phyloP scores from a whole-genome alignment of 208 protist species.

The Leishmania turanica region DNA sequence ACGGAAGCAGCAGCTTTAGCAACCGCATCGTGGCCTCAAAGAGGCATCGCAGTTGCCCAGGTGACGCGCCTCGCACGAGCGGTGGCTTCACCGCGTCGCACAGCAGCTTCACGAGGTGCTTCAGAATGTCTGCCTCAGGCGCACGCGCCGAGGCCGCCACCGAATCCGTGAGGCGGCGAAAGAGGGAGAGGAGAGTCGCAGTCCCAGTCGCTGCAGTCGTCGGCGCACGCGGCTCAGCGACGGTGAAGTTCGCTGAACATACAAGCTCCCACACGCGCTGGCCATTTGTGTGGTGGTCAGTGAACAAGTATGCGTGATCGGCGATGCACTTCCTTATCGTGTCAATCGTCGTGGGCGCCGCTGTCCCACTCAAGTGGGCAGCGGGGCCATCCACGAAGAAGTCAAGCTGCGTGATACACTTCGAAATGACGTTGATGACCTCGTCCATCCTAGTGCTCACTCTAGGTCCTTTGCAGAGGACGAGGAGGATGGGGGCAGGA shows the following conservation, averaged over 20 bases:
- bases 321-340: conserved; percentile 7
- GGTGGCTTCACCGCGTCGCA: conserved; percentile 7
- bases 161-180: background rate
- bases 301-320: conserved; percentile 10
- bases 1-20: conserved; percentile 22
- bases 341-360: background rate
- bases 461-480: background rate
- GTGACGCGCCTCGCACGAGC: conserved; percentile 9
- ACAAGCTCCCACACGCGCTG: conserved; percentile 19
- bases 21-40: conserved; percentile 11
- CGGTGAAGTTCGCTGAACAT: background rate
- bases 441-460: conserved; percentile 10
- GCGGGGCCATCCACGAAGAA: background rate
- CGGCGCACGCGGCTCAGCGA: background rate
- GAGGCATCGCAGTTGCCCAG: conserved; percentile 13
- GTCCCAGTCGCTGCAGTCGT: background rate
- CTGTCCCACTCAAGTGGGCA: background rate
- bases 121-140: conserved; percentile 3
- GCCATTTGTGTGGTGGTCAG: background rate
- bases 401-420: conserved; percentile 8
- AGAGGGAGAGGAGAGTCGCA: conserved; percentile 2
- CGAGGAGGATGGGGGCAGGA: background rate
- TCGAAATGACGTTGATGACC: conserved; percentile 3
- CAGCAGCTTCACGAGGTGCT: conserved; percentile 9
- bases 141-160: background rate